Conservation (phyloP, 2,329 filamentous ascomycete species). For the Arachnomyces sp. region DNA sequence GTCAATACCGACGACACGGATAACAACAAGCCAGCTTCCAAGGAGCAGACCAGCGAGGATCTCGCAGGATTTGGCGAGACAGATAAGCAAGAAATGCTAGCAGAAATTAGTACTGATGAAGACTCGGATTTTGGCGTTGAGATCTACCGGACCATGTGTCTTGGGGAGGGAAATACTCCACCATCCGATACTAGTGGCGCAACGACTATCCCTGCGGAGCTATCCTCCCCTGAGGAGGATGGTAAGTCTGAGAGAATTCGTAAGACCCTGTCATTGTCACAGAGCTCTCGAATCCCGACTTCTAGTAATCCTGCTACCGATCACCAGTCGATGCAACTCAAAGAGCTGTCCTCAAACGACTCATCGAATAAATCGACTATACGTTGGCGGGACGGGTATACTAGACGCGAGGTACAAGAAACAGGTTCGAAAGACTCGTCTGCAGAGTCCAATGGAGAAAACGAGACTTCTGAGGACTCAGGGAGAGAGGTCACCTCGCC, state of each 20-base stretch:
- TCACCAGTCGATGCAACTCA: background rate
- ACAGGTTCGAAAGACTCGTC: background rate
- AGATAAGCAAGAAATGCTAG: constrained; percentile 12
- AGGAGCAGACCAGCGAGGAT: too few relatives aligned
- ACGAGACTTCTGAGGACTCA: too few relatives aligned
- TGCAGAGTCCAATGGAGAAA: too few relatives aligned
- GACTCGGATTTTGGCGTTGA: constrained; percentile 22
- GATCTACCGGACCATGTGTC: constrained; percentile 19
- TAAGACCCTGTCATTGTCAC: background rate
- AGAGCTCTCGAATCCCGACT: background rate
- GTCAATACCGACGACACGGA: too few relatives aligned
- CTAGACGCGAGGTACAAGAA: background rate
- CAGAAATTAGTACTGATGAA: constrained; percentile 22
- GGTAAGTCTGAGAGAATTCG: background rate
- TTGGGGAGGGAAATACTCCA: constrained; percentile 3
- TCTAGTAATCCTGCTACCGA: background rate
- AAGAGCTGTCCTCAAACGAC: background rate
- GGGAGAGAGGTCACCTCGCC: background rate
- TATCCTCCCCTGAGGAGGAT: background rate
- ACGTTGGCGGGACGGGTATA: constrained; percentile 1
- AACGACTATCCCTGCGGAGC: constrained; percentile 6
- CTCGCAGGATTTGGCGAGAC: background rate
- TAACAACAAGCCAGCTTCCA: too few relatives aligned
- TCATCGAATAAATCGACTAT: background rate
- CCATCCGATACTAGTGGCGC: constrained; percentile 8